Evolutionary conservation across 352 stramenopile genomes (phyloP).

Genomic region (Globisporangium acanthophoron): DNA sequence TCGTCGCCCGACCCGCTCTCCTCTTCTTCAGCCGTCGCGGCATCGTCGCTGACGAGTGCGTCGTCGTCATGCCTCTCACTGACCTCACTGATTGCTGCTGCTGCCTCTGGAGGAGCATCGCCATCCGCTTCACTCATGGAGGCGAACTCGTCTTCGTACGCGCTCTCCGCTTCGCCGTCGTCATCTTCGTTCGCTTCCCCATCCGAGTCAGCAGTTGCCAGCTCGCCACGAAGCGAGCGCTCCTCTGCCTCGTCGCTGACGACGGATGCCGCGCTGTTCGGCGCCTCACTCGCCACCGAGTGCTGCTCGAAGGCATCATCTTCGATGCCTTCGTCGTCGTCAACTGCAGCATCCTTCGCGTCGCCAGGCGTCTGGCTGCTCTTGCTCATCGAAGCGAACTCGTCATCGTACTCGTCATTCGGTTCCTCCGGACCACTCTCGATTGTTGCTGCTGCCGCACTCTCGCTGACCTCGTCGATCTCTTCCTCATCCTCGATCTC

Average conservation of each 20-base stretch:
- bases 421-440: not conserved
- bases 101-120: not conserved
- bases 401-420: constrained; percentile 5
- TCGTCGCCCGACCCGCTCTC: not conserved
- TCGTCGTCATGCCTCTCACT: not conserved
- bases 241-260: not conserved
- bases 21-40: not conserved
- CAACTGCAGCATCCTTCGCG: not conserved
- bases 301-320: constrained; percentile 2
- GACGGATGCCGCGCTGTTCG: not conserved
- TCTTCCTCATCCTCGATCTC: constrained; percentile 2
- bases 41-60: not conserved
- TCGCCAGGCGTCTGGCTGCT: not conserved
- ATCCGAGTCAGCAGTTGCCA: not conserved
- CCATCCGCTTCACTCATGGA: constrained; percentile 3
- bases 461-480: constrained; percentile 1
- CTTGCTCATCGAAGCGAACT: constrained; percentile 9
- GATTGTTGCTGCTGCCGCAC: not conserved
- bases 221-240: not conserved
- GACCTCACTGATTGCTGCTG: not conserved
- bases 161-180: constrained; percentile 1
- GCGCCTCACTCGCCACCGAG: constrained; percentile 1
- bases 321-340: not conserved
- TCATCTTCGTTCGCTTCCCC: not conserved
- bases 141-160: constrained; percentile 12